Evolutionary conservation across 75 land plant species (phyloP), one percentile per base, ranked within the genome.

Genomic region (Isoetes taiwanensis): DNA sequence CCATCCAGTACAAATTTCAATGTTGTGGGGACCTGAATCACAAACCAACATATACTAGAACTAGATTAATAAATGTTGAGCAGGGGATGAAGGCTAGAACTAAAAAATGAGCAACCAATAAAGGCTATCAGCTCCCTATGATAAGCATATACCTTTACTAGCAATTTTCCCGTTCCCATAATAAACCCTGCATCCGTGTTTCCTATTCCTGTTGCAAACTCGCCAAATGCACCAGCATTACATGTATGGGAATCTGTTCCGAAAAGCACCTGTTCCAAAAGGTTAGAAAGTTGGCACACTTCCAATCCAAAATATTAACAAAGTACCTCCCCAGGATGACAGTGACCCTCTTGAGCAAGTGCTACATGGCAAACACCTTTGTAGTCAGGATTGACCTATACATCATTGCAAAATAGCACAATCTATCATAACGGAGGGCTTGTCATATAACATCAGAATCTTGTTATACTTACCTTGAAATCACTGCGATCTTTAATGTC

Each of bases 161-260:
- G 62, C 20, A 87, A 57, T 54, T 87, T 91, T 31, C 95, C 89
- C 20, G 97, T 67, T 26, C 97, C 97, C 76, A 91, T 64, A 9
- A 83, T 83, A 71, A 91, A 91, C 37, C 95, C 97, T 27, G 97
- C 97, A 81, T 91, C 95, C 48, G 97, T 91, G 52, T 87, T 86
- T 30, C 97, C 97, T 64, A 91, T 91, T 37, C 97, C 97, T 70
- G 85, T 91, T n/a, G 97, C 95, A 73, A 91, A 91, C 64, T 87
- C 89, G 34, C 89, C 95, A 77, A 83, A 86, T 21, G 95, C 95
- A 25, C 97, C 95, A 65, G 97, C 97, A 75, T 76, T 90, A 72
- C 96, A 90, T 8, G 96, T 85, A 59, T 90, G 96, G 2, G 96
- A 90, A 59, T 90, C 96, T 60, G 91, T 90, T 33, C 96, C 96